A percentile compares a stretch with the other conserved stretches of the same genome.
phyloP scores from a whole-genome alignment of 1,284 basidiomycete species.

The Ceratobasidium theobromae region DNA sequence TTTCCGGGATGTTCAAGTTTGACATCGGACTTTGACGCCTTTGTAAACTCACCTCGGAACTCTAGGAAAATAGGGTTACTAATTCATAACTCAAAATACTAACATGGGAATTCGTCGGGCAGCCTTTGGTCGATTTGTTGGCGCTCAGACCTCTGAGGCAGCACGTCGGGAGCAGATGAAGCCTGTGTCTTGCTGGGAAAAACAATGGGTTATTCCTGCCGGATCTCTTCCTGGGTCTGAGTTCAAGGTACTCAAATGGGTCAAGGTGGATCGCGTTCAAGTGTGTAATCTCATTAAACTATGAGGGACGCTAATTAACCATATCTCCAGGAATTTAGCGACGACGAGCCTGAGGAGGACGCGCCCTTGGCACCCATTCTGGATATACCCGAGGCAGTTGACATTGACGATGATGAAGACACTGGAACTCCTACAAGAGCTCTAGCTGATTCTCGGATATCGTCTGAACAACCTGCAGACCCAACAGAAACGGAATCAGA shows the following conservation, averaged over 20 bases:
- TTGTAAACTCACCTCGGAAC: too few relatives aligned
- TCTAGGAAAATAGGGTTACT: too few relatives aligned
- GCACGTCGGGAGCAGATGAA: conserved; percentile 32
- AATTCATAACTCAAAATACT: background rate
- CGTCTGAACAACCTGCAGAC: conserved; percentile 29
- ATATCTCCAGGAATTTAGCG: conserved; percentile 34
- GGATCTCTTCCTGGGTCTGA: conserved; percentile 34
- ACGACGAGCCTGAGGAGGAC: conserved; percentile 34
- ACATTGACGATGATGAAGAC: conserved; percentile 24
- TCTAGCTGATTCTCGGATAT: conserved; percentile 24
- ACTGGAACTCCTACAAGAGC: conserved; percentile 27
- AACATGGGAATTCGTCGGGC: conserved; percentile 28
- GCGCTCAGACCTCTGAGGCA: conserved; percentile 28
- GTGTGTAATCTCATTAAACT: too few relatives aligned
- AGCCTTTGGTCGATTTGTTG: conserved; percentile 27
- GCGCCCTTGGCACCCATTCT: conserved; percentile 25
- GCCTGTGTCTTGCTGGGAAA: conserved; percentile 35
- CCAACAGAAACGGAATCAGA: conserved; percentile 28
- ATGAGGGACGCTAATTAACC: too few relatives aligned
- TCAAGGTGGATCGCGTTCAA: conserved; percentile 33
- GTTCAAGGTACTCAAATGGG: conserved; percentile 36
- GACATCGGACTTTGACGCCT: too few relatives aligned
- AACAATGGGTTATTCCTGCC: conserved; percentile 35
- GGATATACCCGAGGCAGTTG: conserved; percentile 23
- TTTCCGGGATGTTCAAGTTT: too few relatives aligned